Evolutionary conservation across 176 grass and related monocot species (phyloP).

Genomic region (Triticum timopheevii): DNA sequence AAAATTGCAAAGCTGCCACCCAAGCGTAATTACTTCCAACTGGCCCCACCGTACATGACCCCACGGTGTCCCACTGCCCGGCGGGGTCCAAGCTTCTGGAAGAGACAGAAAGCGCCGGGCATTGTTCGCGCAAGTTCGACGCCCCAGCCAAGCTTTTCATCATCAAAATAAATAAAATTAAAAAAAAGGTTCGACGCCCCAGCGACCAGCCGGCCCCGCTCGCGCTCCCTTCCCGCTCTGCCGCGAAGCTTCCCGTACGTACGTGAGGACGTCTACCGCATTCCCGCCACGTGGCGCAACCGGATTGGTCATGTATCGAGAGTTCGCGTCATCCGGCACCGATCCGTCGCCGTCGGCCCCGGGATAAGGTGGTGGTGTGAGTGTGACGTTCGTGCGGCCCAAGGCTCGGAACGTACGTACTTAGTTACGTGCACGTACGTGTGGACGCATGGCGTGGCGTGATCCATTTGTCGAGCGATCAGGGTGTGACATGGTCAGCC

Average conservation of each 20-base stretch:
- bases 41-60: too few relatives aligned
- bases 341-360: not conserved
- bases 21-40: too few relatives aligned
- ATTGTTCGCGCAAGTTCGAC: not conserved
- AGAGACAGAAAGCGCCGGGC: not conserved
- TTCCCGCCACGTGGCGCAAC: not conserved
- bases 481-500: not conserved
- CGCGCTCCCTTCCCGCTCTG: not conserved
- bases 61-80: too few relatives aligned
- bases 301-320: rapidly evolving
- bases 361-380: not conserved
- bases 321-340: not conserved
- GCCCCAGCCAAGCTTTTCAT: too few relatives aligned
- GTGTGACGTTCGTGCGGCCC: not conserved
- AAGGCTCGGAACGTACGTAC: not conserved
- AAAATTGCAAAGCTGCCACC: too few relatives aligned
- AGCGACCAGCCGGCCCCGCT: not conserved
- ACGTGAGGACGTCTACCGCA: not conserved
- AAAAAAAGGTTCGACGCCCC: too few relatives aligned
- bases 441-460: not conserved
- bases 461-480: not conserved
- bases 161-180: too few relatives aligned
- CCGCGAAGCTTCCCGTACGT: constrained; percentile 12
- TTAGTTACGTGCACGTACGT: not conserved
- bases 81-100: not conserved